Base-by-base conservation (phyloP, 345 rosid genomes). In the Rubroshorea leprosula region DNA sequence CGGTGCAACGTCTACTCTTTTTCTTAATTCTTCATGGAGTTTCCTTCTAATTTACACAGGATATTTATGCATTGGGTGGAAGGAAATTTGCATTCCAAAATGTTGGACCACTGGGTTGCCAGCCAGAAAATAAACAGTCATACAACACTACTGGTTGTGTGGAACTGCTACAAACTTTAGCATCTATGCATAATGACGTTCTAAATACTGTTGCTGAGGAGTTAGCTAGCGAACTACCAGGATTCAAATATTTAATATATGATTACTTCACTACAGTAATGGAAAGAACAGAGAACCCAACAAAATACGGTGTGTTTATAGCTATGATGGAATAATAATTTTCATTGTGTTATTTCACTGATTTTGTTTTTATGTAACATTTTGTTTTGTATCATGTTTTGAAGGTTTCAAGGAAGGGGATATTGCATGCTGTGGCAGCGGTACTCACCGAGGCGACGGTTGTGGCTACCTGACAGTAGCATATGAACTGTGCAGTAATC, bases 71-170 rank as follows among this genome's bases (percentile, higher is more conserved):
- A 7, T 38, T 18, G 7, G 70, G 79, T 43, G 69, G 72, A 27
- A 64, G 75, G 12, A 75, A 75, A 43, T 49, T 75, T 14, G 65
- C 70, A 5, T 43, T 60, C 23, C 68, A 53, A 43, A 54, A 62
- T 18, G 60, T 60, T 9, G 68, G 57, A 16, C 68, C 74, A 0
- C 47, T 71, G 14, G 76, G 80, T 19, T 71, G 76, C 57, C 11
- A 24, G 19, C 76, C 80, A 27, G 12, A 1, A 15, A 0, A 8
- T 16, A 71, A 50, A 61, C 19, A 57, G 47, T 16, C 21, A 29
- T 39, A 1, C 49, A 56, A 47, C 38, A 3, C 55, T 1, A 55
- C 15, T 14, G n/a, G 49, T 17, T 71, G 71, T 15, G 57, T 39
- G 0, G 48, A 57, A 23, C 25, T 24, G 7, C 53, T 62, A 0